Conservation (phyloP, 768 basidiomycete genomes). For the Glaciozyma martinii region DNA sequence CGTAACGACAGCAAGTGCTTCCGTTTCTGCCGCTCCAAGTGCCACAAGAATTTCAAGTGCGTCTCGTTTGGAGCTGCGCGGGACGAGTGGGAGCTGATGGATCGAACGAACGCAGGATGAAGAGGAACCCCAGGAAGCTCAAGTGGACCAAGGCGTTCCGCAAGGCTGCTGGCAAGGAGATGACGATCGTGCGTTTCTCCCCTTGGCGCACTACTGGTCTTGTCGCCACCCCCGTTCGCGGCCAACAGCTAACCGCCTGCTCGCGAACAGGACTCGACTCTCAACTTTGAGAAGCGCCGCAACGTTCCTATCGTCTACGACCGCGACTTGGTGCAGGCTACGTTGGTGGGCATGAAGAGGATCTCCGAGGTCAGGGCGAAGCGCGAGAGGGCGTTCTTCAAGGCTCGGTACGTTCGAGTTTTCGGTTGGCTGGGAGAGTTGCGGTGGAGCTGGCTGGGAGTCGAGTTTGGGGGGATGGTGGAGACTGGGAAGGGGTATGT, state of each 20-base stretch:
- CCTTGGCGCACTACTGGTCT: not conserved
- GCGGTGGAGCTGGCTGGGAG: no score
- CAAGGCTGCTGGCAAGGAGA: slow-evolving; percentile 97
- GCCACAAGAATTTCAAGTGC: slow-evolving; percentile 99
- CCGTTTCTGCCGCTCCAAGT: slow-evolving; percentile 97
- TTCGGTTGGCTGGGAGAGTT: no score
- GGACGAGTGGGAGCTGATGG: not conserved
- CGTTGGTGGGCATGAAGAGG: slow-evolving; percentile 92
- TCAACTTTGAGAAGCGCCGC: slow-evolving; percentile 97
- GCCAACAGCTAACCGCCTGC: not conserved
- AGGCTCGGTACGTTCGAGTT: slow-evolving; percentile 49
- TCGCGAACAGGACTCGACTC: slow-evolving; percentile 73
- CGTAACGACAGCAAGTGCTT: slow-evolving; percentile 97
- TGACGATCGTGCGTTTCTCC: slow-evolving; percentile 74
- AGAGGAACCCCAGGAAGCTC: slow-evolving; percentile 97
- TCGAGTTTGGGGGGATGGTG: no score
- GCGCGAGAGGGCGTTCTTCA: slow-evolving; percentile 92
- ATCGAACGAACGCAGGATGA: slow-evolving; percentile 62
- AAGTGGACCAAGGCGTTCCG: slow-evolving; percentile 99
- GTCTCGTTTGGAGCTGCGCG: slow-evolving; percentile 28
- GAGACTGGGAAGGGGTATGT: no score
- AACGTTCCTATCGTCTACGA: slow-evolving; percentile 96
- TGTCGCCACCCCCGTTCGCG: not conserved
- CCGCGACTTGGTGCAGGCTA: slow-evolving; percentile 83
- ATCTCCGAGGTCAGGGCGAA: slow-evolving; percentile 81